Evolutionary conservation across 1,284 basidiomycete genomes (phyloP).

Genomic region (Apiotrichum gamsii): DNA sequence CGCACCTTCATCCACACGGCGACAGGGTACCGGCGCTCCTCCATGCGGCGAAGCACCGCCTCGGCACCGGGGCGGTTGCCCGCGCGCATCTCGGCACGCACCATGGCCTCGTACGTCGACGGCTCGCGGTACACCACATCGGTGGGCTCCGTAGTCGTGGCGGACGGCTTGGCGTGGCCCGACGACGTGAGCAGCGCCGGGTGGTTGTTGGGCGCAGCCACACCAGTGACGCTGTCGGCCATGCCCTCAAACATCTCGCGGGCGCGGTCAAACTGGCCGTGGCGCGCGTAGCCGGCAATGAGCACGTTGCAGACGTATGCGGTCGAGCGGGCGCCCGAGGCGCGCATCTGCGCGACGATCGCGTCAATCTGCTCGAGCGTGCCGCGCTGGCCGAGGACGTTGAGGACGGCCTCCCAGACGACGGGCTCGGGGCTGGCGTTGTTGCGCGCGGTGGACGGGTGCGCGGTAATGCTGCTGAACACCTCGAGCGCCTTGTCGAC

Average conservation of each 20-base stretch:
- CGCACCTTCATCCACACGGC: slow-evolving; percentile 40
- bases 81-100: slow-evolving; percentile 77
- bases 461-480: slow-evolving; percentile 70
- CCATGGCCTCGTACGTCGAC: slow-evolving; percentile 73
- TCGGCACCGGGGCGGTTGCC: slow-evolving; percentile 60
- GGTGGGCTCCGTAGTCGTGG: slow-evolving; percentile 48
- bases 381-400: slow-evolving; percentile 73
- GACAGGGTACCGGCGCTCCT: slow-evolving; percentile 51
- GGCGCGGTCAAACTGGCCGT: slow-evolving; percentile 63
- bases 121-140: slow-evolving; percentile 78
- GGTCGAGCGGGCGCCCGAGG: slow-evolving; percentile 72
- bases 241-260: slow-evolving; percentile 78
- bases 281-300: slow-evolving; percentile 78
- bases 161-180: slow-evolving; percentile 43
- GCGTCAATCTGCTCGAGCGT: slow-evolving; percentile 70
- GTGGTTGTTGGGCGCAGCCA: slow-evolving; percentile 86
- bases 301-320: slow-evolving; percentile 93
- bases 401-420: slow-evolving; percentile 84
- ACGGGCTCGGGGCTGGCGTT: slow-evolving; percentile 66
- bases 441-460: slow-evolving; percentile 36
- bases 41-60: slow-evolving; percentile 67
- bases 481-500: slow-evolving; percentile 67
- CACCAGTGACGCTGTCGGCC: slow-evolving; percentile 66
- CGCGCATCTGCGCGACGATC: slow-evolving; percentile 62
- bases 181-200: slow-evolving; percentile 53